Conservation (phyloP, 169 alveolate species). For the Blepharisma undulans region DNA sequence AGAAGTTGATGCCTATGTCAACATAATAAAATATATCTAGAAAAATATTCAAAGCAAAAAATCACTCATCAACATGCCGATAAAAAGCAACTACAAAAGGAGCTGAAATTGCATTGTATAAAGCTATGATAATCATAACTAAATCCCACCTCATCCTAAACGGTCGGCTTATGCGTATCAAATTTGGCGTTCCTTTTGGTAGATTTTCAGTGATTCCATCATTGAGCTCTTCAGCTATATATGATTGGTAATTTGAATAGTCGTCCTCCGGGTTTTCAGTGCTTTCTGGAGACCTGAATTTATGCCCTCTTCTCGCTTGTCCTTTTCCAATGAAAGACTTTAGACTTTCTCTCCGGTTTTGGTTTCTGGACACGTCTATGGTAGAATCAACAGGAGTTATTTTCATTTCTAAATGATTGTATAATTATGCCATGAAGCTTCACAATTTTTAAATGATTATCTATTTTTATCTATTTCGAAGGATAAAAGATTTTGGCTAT, state of each 20-base stretch:
- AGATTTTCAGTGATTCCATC: not conserved
- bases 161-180: not conserved
- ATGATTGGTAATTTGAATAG: not conserved
- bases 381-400: not conserved
- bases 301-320: not conserved
- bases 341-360: not conserved
- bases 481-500: not conserved
- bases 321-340: not conserved
- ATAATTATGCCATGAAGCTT: not conserved
- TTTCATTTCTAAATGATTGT: not conserved
- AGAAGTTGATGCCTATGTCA: constrained; percentile 52
- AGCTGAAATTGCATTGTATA: constrained; percentile 42
- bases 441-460: not conserved
- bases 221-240: not conserved
- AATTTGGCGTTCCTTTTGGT: not conserved
- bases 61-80: not conserved
- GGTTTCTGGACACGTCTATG: not conserved
- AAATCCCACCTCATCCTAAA: constrained; percentile 59
- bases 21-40: constrained; percentile 49
- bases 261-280: not conserved
- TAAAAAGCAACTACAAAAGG: constrained; percentile 58
- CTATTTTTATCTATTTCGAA: not conserved
- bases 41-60: constrained; percentile 21
- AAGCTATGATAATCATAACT: constrained; percentile 54
- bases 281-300: not conserved